Conservation (phyloP, 2,329 filamentous ascomycete genomes). For the Botrytis galanthina region DNA sequence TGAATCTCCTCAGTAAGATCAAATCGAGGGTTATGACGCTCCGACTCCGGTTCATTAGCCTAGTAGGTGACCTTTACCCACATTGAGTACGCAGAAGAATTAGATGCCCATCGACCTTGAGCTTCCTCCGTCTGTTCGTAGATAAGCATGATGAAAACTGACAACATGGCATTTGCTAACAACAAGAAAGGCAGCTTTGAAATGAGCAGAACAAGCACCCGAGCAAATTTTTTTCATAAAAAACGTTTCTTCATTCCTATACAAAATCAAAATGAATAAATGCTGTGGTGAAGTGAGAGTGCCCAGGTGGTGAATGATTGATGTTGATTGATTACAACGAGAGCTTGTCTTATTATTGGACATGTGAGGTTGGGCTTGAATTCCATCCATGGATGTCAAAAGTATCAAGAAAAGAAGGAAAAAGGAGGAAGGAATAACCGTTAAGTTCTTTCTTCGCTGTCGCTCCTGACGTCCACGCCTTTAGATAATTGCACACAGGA, state of each 20-base stretch:
- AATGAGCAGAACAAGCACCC: not conserved
- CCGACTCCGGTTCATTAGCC: not conserved
- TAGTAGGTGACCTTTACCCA: not conserved
- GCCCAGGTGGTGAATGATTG: not conserved
- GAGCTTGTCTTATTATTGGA: too few species aligned
- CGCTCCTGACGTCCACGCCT: too few species aligned
- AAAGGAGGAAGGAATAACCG: too few species aligned
- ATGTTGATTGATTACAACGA: too few species aligned
- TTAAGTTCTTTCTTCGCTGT: too few species aligned
- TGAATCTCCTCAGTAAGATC: not conserved
- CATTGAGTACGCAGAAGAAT: not conserved
- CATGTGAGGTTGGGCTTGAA: not conserved
- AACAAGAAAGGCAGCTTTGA: not conserved
- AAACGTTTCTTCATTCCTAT: not conserved
- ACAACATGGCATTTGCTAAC: not conserved
- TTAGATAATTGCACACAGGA: too few species aligned
- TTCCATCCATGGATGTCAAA: not conserved
- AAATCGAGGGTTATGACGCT: not conserved
- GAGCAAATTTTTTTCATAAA: rapidly evolving
- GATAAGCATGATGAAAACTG: not conserved
- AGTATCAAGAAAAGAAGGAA: not conserved
- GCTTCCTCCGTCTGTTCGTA: not conserved
- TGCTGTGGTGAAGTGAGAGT: not conserved
- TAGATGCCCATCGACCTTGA: not conserved
- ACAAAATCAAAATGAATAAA: not conserved